Conservation (phyloP, 805 yeast genomes). For the Monosporozyma servazzii region DNA sequence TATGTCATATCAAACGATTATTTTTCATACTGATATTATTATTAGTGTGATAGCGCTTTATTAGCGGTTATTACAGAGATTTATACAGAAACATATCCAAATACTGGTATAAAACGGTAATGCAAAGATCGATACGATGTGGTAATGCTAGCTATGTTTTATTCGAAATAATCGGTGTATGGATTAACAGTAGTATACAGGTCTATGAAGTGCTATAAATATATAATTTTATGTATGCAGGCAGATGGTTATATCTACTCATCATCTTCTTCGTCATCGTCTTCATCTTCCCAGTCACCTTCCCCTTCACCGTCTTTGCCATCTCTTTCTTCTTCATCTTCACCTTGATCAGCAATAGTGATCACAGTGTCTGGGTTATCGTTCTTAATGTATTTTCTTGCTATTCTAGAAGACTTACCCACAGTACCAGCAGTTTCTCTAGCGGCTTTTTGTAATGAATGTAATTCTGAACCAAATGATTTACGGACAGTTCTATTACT, state of each 20-base stretch:
- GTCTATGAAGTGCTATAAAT: background rate
- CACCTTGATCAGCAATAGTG: slow-evolving; percentile 56
- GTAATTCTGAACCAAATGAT: slow-evolving; percentile 53
- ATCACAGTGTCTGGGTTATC: slow-evolving; percentile 45
- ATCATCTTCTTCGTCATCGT: slow-evolving; percentile 1
- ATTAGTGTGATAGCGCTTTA: background rate
- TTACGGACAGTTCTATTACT: slow-evolving; percentile 70
- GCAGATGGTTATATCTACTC: background rate
- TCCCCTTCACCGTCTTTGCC: slow-evolving; percentile 6
- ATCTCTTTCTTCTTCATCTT: slow-evolving; percentile 42
- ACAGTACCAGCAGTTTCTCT: slow-evolving; percentile 43
- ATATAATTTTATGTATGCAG: background rate
- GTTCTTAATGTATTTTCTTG: slow-evolving; percentile 55
- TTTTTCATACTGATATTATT: too few relatives aligned
- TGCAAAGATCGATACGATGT: too few relatives aligned
- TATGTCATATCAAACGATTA: background rate
- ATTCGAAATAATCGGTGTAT: background rate
- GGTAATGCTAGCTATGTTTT: too few relatives aligned
- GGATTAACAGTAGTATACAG: background rate
- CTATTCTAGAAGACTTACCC: slow-evolving; percentile 63
- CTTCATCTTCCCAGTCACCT: background rate
- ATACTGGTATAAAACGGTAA: too few relatives aligned
- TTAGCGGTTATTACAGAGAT: background rate
- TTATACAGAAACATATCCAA: background rate
- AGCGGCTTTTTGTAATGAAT: slow-evolving; percentile 45